phyloP scores from a whole-genome alignment of 2,329 filamentous ascomycete species.

The Drechmeria coniospora region DNA sequence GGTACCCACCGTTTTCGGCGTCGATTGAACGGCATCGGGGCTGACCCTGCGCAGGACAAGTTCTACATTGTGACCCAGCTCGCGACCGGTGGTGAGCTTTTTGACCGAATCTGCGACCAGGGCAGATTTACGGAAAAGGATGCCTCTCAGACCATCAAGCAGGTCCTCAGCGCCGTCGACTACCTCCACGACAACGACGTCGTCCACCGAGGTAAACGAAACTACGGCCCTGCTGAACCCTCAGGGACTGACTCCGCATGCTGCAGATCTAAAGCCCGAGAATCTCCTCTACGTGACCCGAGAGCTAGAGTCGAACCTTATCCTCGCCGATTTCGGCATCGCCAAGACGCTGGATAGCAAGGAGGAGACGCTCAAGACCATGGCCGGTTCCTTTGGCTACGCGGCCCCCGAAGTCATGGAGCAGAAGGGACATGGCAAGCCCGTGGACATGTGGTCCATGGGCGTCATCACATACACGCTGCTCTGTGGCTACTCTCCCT shows the following conservation, averaged over 20 bases:
- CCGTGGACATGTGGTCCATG: slow-evolving; percentile 98
- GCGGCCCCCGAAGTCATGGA: slow-evolving; percentile 97
- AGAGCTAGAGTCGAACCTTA: slow-evolving; percentile 63
- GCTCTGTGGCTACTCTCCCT: slow-evolving; percentile 94
- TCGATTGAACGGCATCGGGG: neutral
- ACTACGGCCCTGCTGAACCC: neutral
- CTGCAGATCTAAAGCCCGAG: slow-evolving; percentile 84
- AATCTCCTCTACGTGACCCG: slow-evolving; percentile 87
- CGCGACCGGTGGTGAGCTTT: slow-evolving; percentile 88
- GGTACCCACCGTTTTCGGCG: slow-evolving; percentile 32
- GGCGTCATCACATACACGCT: slow-evolving; percentile 98
- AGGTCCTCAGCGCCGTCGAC: slow-evolving; percentile 83
- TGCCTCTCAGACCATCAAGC: slow-evolving; percentile 85
- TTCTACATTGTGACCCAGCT: slow-evolving; percentile 98
- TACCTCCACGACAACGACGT: slow-evolving; percentile 92
- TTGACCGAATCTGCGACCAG: slow-evolving; percentile 95
- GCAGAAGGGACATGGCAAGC: slow-evolving; percentile 92
- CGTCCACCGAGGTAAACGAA: slow-evolving; percentile 65
- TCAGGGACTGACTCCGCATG: slow-evolving; percentile 1
- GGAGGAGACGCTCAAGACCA: slow-evolving; percentile 85
- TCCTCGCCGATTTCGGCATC: slow-evolving; percentile 95
- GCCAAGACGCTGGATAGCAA: slow-evolving; percentile 92
- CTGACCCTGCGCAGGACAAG: slow-evolving; percentile 55
- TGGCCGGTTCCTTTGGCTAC: slow-evolving; percentile 97
- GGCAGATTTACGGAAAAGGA: slow-evolving; percentile 98